A percentile compares a stretch with the other conserved stretches of the same genome.
phyloP scores from a whole-genome alignment of 73 alveolate species.

The Breviolum minutum region DNA sequence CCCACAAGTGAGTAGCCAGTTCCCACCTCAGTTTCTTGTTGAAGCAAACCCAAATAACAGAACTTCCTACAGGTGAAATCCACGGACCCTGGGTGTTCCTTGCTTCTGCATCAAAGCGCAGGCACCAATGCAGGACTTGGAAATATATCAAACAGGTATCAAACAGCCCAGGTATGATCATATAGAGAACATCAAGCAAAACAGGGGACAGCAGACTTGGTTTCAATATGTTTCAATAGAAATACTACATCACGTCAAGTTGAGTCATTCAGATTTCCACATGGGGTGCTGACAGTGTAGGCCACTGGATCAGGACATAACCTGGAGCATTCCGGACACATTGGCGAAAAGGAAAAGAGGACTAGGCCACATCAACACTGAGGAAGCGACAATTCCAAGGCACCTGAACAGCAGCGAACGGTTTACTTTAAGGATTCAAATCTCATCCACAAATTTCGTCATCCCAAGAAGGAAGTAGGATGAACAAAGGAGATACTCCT shows the following conservation, averaged over 20 bases:
- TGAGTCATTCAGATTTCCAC: neutral
- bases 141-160: neutral
- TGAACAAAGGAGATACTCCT: too few relatives aligned
- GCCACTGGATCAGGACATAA: conserved; percentile 30
- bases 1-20: conserved; percentile 17
- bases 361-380: neutral
- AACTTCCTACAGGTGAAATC: too few relatives aligned
- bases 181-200: too few relatives aligned
- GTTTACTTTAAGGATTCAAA: neutral
- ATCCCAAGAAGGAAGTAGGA: too few relatives aligned
- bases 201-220: too few relatives aligned
- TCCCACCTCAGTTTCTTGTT: conserved; percentile 23
- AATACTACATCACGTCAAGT: neutral
- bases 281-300: neutral
- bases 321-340: neutral
- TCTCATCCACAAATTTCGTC: neutral
- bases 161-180: neutral
- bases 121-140: conserved; percentile 37
- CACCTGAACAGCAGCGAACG: neutral
- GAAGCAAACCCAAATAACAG: too few relatives aligned
- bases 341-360: neutral
- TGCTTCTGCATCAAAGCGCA: neutral
- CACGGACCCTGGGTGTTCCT: too few relatives aligned
- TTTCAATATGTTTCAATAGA: neutral
- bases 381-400: conserved; percentile 6